A percentile compares a stretch with the other conserved stretches of the same genome.
These are phyloP conservation scores for Ustilago shanxiensis DNA, from an alignment of 1,284 basidiomycete species.

Conservation along the genomic window DNA sequence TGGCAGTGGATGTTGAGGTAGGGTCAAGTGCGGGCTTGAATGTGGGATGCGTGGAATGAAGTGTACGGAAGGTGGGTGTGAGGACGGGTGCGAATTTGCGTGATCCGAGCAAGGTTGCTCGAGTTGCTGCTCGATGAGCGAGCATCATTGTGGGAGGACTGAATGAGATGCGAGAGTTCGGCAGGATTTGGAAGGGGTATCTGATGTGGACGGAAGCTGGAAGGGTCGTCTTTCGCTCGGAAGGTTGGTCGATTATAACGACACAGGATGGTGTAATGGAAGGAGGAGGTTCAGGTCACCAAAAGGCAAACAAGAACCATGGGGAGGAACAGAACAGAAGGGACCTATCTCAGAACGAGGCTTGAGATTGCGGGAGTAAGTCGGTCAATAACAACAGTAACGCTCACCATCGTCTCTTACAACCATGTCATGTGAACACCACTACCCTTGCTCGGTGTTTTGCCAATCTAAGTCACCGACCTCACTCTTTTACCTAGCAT, in stretches of 20 bases:
- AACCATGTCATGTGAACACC: not conserved
- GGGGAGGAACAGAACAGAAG: too few relatives aligned
- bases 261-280: not conserved
- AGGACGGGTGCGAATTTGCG: not conserved
- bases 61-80: not conserved
- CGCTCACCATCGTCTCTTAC: not conserved
- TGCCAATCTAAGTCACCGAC: not conserved
- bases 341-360: not conserved
- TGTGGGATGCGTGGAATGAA: not conserved
- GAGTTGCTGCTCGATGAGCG: conserved; percentile 7
- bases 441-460: not conserved
- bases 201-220: not conserved
- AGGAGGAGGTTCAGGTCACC: too few relatives aligned
- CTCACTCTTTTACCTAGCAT: not conserved
- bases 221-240: too few relatives aligned
- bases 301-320: too few relatives aligned
- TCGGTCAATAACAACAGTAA: not conserved
- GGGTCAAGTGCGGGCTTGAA: conserved; percentile 23
- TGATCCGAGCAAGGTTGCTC: conserved; percentile 2
- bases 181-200: not conserved
- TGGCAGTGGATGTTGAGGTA: not conserved
- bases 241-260: not conserved
- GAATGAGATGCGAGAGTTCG: not conserved
- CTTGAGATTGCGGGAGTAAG: not conserved
- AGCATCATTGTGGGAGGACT: not conserved